Conservation (phyloP, 108 stramenopile genomes). For the Pseudonitzschia delicatissima region DNA sequence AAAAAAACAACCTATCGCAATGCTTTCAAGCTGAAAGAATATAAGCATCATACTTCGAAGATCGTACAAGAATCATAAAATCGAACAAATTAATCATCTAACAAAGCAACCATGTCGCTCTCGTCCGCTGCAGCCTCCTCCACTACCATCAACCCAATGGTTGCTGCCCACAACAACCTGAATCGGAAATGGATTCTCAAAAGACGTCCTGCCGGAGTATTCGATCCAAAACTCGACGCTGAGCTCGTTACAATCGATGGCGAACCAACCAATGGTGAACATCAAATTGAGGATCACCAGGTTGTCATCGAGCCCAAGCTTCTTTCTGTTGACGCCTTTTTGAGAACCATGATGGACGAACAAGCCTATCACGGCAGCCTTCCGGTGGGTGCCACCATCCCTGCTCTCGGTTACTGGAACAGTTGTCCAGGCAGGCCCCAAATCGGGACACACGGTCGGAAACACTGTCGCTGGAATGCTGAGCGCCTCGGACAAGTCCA, state of each 20-base stretch:
- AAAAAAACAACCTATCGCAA: no score
- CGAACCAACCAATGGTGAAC: background rate
- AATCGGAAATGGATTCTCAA: slow-evolving; percentile 23
- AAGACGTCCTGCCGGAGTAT: slow-evolving; percentile 15
- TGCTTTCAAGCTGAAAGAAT: no score
- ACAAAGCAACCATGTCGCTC: slow-evolving; percentile 2
- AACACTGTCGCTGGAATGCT: slow-evolving; percentile 26
- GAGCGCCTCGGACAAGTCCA: slow-evolving; percentile 15
- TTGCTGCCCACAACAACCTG: background rate
- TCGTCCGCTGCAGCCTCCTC: background rate
- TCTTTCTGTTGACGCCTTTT: slow-evolving; percentile 40
- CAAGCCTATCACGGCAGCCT: slow-evolving; percentile 39
- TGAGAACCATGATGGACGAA: slow-evolving; percentile 44
- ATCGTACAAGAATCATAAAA: no score
- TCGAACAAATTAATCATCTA: no score
- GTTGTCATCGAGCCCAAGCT: slow-evolving; percentile 22
- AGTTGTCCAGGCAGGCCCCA: slow-evolving; percentile 22
- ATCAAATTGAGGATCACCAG: slow-evolving; percentile 12
- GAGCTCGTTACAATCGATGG: background rate
- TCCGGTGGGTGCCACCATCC: slow-evolving; percentile 20
- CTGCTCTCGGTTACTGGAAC: slow-evolving; percentile 42
- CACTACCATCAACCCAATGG: background rate
- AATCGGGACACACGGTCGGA: slow-evolving; percentile 21
- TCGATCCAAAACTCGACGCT: slow-evolving; percentile 11
- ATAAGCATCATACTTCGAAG: no score